Conservation (phyloP, 192 early-diverging fungal genomes). For the Phycomyces blakesleeanus region DNA sequence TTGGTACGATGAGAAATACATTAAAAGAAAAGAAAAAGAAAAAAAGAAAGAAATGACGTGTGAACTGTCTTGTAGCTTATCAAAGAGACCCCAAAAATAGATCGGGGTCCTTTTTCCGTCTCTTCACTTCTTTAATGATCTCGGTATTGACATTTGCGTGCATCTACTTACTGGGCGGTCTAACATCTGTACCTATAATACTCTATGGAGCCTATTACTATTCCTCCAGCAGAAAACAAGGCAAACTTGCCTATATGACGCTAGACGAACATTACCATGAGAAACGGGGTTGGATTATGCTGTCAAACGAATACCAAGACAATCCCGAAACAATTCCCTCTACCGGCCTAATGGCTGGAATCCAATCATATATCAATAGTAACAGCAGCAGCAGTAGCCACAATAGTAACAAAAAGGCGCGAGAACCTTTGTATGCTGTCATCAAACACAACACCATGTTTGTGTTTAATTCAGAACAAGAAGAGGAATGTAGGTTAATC, state of each 20-base stretch:
- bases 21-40: too few relatives aligned
- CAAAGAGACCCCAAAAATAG: neutral
- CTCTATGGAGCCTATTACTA: neutral
- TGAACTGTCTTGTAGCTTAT: too few relatives aligned
- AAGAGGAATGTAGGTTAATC: slow-evolving; percentile 70
- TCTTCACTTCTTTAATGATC: slow-evolving; percentile 4
- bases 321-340: neutral
- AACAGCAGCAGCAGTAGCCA: slow-evolving; percentile 1
- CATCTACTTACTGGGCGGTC: slow-evolving; percentile 7
- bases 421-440: slow-evolving; percentile 51
- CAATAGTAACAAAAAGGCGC: neutral
- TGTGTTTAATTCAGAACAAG: slow-evolving; percentile 71
- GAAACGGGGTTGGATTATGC: slow-evolving; percentile 10
- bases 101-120: neutral
- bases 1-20: too few relatives aligned
- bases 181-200: slow-evolving; percentile 13
- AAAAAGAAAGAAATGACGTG: too few relatives aligned
- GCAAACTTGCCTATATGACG: neutral
- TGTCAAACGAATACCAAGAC: slow-evolving; percentile 5
- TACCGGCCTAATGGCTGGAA: neutral
- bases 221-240: neutral
- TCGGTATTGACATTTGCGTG: neutral
- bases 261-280: neutral
- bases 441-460: slow-evolving; percentile 76
- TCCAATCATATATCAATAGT: slow-evolving; percentile 10